phyloP scores from a whole-genome alignment of 306 rosid genomes.

The Pterocarpus macrocarpus region DNA sequence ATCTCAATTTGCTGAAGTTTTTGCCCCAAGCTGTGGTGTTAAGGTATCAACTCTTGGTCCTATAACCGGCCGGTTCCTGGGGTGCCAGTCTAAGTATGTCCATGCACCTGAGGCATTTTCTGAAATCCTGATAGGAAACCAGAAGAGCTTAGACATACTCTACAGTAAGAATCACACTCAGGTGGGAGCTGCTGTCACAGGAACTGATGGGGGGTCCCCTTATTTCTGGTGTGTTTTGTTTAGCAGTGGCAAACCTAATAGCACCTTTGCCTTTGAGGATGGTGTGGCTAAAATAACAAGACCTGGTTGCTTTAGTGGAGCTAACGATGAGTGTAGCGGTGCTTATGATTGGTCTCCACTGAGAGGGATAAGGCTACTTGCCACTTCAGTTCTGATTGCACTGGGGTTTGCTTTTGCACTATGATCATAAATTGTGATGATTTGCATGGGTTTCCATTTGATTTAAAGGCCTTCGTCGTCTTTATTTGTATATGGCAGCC shows the following conservation, averaged over 20 bases:
- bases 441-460: constrained; percentile 38
- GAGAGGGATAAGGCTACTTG: constrained; percentile 53
- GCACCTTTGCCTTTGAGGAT: constrained; percentile 71
- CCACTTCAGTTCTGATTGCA: constrained; percentile 56
- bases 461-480: constrained; percentile 33
- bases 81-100: constrained; percentile 80
- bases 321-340: constrained; percentile 73
- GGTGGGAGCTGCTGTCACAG: constrained; percentile 90
- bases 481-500: constrained; percentile 44
- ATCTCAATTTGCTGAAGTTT: constrained; percentile 71
- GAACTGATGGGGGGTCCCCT: constrained; percentile 86
- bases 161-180: constrained; percentile 79
- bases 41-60: constrained; percentile 68
- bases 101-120: constrained; percentile 80
- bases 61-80: constrained; percentile 88
- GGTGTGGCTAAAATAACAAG: constrained; percentile 72
- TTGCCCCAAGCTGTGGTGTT: constrained; percentile 88
- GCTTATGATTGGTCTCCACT: constrained; percentile 61
- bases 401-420: constrained; percentile 53
- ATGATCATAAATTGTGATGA: constrained; percentile 52
- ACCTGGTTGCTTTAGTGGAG: constrained; percentile 98
- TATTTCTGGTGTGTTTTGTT: constrained; percentile 97
- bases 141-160: constrained; percentile 79
- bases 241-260: constrained; percentile 72
- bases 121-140: constrained; percentile 67